Evolutionary conservation across 2,329 filamentous ascomycete genomes (phyloP).

Genomic region (Shiraia bambusicola): DNA sequence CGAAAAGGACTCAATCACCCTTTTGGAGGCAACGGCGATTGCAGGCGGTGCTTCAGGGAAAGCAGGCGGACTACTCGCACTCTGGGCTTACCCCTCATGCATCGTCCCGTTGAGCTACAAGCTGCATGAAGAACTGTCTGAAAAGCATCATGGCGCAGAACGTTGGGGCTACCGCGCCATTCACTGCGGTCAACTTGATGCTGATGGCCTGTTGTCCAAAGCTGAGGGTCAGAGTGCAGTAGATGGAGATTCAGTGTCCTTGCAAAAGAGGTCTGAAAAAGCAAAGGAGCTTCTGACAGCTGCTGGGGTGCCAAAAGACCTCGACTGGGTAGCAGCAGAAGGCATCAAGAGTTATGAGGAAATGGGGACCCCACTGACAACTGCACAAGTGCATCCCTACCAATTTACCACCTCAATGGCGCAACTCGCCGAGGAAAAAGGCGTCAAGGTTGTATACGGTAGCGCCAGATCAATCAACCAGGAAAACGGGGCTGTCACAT

Average conservation of each 20-base stretch:
- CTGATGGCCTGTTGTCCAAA: slow-evolving; percentile 46
- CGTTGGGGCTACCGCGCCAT: slow-evolving; percentile 86
- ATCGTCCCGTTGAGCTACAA: slow-evolving; percentile 85
- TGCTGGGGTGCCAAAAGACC: slow-evolving; percentile 68
- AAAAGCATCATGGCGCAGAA: slow-evolving; percentile 74
- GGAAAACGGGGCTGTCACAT: slow-evolving; percentile 57
- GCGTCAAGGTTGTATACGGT: slow-evolving; percentile 63
- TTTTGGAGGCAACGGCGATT: slow-evolving; percentile 82
- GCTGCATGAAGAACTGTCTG: slow-evolving; percentile 80
- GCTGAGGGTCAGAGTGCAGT: slow-evolving; percentile 29
- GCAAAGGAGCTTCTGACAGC: slow-evolving; percentile 55
- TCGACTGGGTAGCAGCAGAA: slow-evolving; percentile 79
- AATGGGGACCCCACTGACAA: slow-evolving; percentile 80
- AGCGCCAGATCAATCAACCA: slow-evolving; percentile 69
- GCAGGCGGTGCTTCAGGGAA: slow-evolving; percentile 94
- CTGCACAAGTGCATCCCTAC: slow-evolving; percentile 90
- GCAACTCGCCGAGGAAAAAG: slow-evolving; percentile 65
- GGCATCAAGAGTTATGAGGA: slow-evolving; percentile 70
- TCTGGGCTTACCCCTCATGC: slow-evolving; percentile 86
- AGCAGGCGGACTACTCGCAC: slow-evolving; percentile 83
- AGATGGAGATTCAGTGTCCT: slow-evolving; percentile 49
- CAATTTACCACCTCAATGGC: slow-evolving; percentile 87
- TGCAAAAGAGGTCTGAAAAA: slow-evolving; percentile 57
- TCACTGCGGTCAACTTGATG: slow-evolving; percentile 68
- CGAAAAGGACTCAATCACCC: slow-evolving; percentile 72